phyloP scores from a whole-genome alignment of 192 early-diverging fungal species.

The Umbelopsis sp. region DNA sequence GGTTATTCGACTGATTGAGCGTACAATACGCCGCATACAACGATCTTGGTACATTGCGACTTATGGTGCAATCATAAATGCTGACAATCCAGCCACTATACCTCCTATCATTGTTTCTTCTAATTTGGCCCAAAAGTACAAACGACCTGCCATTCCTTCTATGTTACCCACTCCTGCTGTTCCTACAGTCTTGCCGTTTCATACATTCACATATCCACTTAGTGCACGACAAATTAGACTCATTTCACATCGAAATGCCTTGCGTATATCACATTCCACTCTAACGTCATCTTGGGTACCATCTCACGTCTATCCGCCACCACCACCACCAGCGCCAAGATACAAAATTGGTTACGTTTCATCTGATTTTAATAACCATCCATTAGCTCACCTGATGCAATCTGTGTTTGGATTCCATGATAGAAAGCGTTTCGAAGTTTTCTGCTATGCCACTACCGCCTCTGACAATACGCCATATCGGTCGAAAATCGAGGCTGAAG shows the following conservation, averaged over 20 bases:
- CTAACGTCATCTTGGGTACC: constrained; percentile 62
- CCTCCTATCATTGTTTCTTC: constrained; percentile 26
- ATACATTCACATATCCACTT: constrained; percentile 94
- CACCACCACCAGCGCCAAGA: constrained; percentile 65
- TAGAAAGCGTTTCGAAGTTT: constrained; percentile 66
- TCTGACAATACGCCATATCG: constrained; percentile 80
- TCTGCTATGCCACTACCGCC: constrained; percentile 84
- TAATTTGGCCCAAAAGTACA: constrained; percentile 21
- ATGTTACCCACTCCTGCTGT: constrained; percentile 60
- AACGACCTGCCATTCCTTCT: constrained; percentile 52
- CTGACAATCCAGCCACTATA: constrained; percentile 22
- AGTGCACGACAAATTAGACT: constrained; percentile 80
- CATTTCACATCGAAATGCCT: constrained; percentile 84
- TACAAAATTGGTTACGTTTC: constrained; percentile 87
- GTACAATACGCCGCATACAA: constrained; percentile 59
- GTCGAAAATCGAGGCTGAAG: constrained; percentile 74
- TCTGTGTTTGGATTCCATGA: constrained; percentile 94
- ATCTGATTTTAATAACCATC: constrained; percentile 94
- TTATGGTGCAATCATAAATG: constrained; percentile 29
- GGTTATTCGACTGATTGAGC: constrained; percentile 67
- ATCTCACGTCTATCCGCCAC: constrained; percentile 72
- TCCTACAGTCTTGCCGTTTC: constrained; percentile 91
- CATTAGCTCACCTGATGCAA: constrained; percentile 91
- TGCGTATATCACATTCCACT: constrained; percentile 78
- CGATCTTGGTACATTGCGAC: constrained; percentile 66